Conservation (phyloP, 495 filamentous ascomycete genomes). For the Xylaria scruposa region DNA sequence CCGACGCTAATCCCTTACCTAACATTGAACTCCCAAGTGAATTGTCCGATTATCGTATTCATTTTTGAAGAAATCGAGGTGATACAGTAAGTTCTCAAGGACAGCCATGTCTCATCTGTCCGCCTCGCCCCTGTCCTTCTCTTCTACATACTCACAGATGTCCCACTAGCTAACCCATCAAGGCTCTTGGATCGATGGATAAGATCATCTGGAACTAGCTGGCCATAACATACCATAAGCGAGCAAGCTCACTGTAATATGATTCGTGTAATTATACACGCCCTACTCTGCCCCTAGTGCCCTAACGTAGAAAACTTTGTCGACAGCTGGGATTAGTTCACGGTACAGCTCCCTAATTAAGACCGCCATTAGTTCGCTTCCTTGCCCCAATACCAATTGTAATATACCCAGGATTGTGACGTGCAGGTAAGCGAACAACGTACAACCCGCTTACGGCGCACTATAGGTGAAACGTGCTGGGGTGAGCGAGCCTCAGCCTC, state of each 20-base stretch:
- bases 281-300: neutral
- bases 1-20: neutral
- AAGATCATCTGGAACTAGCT: neutral
- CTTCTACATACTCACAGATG: neutral
- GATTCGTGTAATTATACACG: neutral
- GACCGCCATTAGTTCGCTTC: neutral
- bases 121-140: neutral
- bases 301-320: neutral
- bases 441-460: slow-evolving; percentile 16
- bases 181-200: neutral
- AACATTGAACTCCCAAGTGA: neutral
- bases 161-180: neutral
- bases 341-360: neutral
- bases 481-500: slow-evolving; percentile 8
- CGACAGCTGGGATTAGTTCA: neutral
- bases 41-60: neutral
- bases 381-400: neutral
- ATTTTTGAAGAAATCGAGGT: neutral
- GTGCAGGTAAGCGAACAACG: slow-evolving; percentile 21
- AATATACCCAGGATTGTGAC: neutral
- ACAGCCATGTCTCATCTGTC: neutral
- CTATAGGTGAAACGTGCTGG: slow-evolving; percentile 11
- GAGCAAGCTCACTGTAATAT: neutral
- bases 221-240: neutral
- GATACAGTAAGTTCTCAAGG: neutral